These are phyloP conservation scores for Pseudopediastrum boryanum DNA, from an alignment of 139 green algal species.

Conservation along the genomic window DNA sequence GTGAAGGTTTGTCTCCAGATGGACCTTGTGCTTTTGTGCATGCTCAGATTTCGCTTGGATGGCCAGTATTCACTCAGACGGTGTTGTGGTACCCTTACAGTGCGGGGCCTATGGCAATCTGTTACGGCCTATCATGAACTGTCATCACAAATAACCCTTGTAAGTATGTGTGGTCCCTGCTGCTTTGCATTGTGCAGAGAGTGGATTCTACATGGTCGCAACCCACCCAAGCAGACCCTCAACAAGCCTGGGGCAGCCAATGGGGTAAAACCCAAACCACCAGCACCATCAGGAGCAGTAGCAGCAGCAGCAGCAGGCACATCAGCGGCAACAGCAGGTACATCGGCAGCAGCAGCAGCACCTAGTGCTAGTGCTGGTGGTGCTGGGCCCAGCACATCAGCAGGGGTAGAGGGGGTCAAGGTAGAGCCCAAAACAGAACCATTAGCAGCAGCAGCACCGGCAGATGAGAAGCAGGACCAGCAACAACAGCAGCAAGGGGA, in stretches of 20 bases:
- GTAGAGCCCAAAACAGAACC: background rate
- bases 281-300: background rate
- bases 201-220: conserved; percentile 43
- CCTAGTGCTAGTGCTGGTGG: too few species aligned
- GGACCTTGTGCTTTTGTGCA: background rate
- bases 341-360: background rate
- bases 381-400: too few species aligned
- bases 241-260: conserved; percentile 5
- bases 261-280: background rate
- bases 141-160: background rate
- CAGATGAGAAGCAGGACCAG: background rate
- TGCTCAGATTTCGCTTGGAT: background rate
- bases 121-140: background rate
- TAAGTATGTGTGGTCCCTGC: background rate
- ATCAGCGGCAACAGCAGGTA: background rate
- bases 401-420: too few species aligned
- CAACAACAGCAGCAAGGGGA: conserved; percentile 1
- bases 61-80: too few species aligned
- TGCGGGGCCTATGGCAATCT: background rate
- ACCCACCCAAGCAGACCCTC: conserved; percentile 36
- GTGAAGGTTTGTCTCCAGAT: background rate
- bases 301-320: background rate
- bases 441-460: background rate
- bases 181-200: conserved; percentile 13
- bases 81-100: background rate